Conservation (phyloP, 2,329 filamentous ascomycete species). For the Pestalotiopsis sp. region DNA sequence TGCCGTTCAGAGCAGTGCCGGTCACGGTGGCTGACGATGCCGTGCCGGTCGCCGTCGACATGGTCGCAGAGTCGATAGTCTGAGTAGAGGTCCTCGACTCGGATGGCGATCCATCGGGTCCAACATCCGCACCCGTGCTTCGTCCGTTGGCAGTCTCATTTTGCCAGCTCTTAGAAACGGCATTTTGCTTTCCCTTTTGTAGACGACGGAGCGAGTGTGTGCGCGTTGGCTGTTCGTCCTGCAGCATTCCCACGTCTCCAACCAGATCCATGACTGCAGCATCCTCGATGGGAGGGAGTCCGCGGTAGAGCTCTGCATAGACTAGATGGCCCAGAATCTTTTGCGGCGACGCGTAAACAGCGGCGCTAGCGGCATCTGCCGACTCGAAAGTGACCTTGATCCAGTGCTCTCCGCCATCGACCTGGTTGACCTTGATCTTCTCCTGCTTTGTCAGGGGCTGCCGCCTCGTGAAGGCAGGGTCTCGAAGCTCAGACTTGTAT, state of each 20-base stretch:
- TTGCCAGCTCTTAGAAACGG: conserved; percentile 36
- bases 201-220: conserved; percentile 12
- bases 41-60: conserved; percentile 44
- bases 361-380: conserved; percentile 69
- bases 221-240: conserved; percentile 22
- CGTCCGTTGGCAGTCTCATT: conserved; percentile 15
- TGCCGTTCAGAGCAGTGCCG: conserved; percentile 25
- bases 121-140: conserved; percentile 28
- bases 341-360: conserved; percentile 71
- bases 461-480: conserved; percentile 70
- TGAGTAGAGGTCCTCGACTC: conserved; percentile 54
- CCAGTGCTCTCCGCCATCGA: conserved; percentile 87
- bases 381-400: conserved; percentile 85
- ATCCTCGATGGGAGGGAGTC: conserved; percentile 65
- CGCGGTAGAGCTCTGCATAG: conserved; percentile 71
- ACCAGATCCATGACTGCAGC: conserved; percentile 60
- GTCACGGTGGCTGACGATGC: conserved; percentile 50
- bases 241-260: conserved; percentile 38
- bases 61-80: conserved; percentile 60
- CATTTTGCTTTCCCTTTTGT: conserved; percentile 12
- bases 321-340: conserved; percentile 71
- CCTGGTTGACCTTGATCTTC: conserved; percentile 77
- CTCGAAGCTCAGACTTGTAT: conserved; percentile 75
- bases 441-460: conserved; percentile 71
- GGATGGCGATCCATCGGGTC: conserved; percentile 42